phyloP scores from a whole-genome alignment of 108 stramenopile species.

The Nitzschia inconspicua region DNA sequence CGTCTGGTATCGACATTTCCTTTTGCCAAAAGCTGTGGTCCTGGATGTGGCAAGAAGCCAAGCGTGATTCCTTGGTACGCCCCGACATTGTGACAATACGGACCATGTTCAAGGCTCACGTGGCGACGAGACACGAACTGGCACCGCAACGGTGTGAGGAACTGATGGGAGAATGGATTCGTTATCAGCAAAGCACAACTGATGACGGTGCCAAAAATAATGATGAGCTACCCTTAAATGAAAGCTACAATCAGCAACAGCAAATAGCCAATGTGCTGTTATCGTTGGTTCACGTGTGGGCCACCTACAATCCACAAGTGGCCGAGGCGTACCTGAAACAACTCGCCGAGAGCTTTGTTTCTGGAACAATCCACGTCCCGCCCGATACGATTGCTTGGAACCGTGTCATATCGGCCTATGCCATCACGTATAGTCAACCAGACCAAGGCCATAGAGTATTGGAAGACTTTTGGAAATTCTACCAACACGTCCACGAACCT shows the following conservation, averaged over 20 bases:
- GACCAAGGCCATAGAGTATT: not conserved
- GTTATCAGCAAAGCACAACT: not conserved
- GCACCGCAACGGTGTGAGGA: conserved; percentile 23
- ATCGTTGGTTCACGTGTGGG: conserved; percentile 34
- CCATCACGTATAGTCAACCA: conserved; percentile 25
- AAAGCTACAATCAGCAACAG: not conserved
- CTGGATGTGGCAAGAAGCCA: conserved; percentile 29
- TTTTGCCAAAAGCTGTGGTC: conserved; percentile 14
- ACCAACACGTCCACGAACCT: conserved; percentile 4
- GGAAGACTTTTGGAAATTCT: conserved; percentile 26
- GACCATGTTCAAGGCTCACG: conserved; percentile 18
- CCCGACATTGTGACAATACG: conserved; percentile 24
- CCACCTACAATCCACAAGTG: conserved; percentile 4
- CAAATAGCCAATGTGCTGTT: conserved; percentile 2
- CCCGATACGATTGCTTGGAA: conserved; percentile 33
- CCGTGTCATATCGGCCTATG: conserved; percentile 22
- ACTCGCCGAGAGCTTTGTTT: conserved; percentile 10
- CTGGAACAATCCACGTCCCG: not conserved
- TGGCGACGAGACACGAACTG: not conserved
- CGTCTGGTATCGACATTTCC: conserved; percentile 9
- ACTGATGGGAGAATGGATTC: conserved; percentile 12
- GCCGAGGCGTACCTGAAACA: conserved; percentile 16
- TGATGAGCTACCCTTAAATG: too few relatives aligned
- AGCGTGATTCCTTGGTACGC: conserved; percentile 12
- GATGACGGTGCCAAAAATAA: too few relatives aligned